These are phyloP conservation scores for Coemansia sp. DNA, from an alignment of 192 early-diverging fungal genomes.

Conservation along the genomic window DNA sequence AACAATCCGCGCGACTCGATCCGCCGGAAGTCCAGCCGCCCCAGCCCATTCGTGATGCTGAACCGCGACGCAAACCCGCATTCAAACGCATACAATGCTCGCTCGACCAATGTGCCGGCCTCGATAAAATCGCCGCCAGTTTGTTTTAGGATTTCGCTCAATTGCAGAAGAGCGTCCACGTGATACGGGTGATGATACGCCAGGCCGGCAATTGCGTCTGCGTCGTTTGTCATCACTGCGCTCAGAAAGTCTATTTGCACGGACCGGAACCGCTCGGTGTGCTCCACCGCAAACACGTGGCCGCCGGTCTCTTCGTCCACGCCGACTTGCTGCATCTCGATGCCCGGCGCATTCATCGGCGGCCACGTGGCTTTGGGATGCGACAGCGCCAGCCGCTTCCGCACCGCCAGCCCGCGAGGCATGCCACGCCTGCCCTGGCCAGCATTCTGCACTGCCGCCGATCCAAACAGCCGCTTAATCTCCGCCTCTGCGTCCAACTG, in stretches of 20 bases:
- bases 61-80: conserved; percentile 76
- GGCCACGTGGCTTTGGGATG: conserved; percentile 75
- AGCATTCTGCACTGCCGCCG: conserved; percentile 64
- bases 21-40: conserved; percentile 67
- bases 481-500: conserved; percentile 83
- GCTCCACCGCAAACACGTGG: conserved; percentile 62
- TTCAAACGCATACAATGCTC: conserved; percentile 89
- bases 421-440: neutral
- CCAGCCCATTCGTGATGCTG: conserved; percentile 62
- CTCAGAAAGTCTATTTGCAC: conserved; percentile 74
- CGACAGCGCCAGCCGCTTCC: conserved; percentile 59
- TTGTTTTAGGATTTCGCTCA: conserved; percentile 84
- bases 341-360: conserved; percentile 51
- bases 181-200: conserved; percentile 83
- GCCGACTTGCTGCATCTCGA: conserved; percentile 50
- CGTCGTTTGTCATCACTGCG: conserved; percentile 72
- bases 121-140: conserved; percentile 73
- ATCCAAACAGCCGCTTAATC: conserved; percentile 88
- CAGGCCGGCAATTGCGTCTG: conserved; percentile 67
- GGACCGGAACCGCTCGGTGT: conserved; percentile 71
- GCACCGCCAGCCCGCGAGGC: conserved; percentile 13
- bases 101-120: conserved; percentile 82
- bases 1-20: conserved; percentile 84
- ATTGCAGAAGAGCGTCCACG: conserved; percentile 79
- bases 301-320: conserved; percentile 54